A percentile compares a stretch with the other conserved stretches of the same genome.
These are phyloP conservation scores for Haberlea rhodopensis DNA, from an alignment of 257 asterid species.

Conservation along the genomic window DNA sequence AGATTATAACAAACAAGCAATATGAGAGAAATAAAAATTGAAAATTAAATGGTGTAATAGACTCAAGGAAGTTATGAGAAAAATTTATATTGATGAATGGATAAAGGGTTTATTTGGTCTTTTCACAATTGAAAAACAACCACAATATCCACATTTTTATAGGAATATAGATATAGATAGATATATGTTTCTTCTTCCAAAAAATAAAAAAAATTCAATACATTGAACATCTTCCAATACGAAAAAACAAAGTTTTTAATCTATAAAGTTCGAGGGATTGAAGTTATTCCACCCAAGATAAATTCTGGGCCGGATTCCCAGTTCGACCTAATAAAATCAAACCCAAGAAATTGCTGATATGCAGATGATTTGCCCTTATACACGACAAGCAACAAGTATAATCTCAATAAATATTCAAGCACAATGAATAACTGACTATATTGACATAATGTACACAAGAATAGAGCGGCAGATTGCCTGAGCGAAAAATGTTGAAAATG, in stretches of 20 bases:
- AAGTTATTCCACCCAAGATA: neutral
- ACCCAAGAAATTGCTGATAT: neutral
- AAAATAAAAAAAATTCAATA: too few relatives aligned
- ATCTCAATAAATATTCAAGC: slow-evolving; percentile 26
- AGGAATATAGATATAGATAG: too few relatives aligned
- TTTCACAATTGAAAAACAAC: too few relatives aligned
- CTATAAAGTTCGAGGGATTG: neutral
- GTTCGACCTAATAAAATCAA: neutral
- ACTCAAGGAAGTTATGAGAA: too few relatives aligned
- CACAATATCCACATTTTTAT: too few relatives aligned
- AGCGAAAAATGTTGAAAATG: slow-evolving; percentile 33
- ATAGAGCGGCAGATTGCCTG: slow-evolving; percentile 29
- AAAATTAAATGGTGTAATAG: too few relatives aligned
- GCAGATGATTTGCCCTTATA: neutral
- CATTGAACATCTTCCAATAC: neutral
- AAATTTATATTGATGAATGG: too few relatives aligned
- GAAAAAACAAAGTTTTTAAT: too few relatives aligned
- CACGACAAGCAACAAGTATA: neutral
- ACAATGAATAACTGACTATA: slow-evolving; percentile 34
- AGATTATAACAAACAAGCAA: too few relatives aligned
- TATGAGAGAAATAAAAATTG: too few relatives aligned
- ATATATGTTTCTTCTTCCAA: too few relatives aligned
- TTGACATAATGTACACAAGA: slow-evolving; percentile 47
- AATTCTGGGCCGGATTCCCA: neutral
- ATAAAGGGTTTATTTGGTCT: too few relatives aligned